Base-by-base conservation (phyloP, 441 rosid species). In the Gossypium laxum region DNA sequence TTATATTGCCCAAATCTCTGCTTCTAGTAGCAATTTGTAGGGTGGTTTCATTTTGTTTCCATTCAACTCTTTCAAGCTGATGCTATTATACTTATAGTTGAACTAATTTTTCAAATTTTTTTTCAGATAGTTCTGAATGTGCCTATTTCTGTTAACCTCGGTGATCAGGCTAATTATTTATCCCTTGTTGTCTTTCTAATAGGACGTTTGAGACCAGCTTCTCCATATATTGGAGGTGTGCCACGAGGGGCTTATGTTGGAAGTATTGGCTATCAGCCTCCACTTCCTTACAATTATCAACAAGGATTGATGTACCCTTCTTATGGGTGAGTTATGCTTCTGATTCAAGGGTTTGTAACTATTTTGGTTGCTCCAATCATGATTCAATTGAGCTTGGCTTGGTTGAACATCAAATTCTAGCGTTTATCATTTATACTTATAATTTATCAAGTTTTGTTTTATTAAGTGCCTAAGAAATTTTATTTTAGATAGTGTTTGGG, bases 291-390 rank as follows among this genome's bases (percentile, higher is more conserved):
- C 79, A 75, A 73, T 86, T 90, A 90, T 78, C 97, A 90, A 41
- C 96, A 90, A 76, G 96, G 92, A 77, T 48, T 90, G 76, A 73
- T 84, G 81, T 88, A 88, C 73, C 95, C 96, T 82, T 78, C 88
- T 60, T 90, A 90, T 76, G 96, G 97, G 98, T 91, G 76, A 88
- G 94, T 83, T 73, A 63, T 30, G 56, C 72, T 69, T 56, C 59
- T 30, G 51, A 21, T 3, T 14, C 24, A 48, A 12, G 43, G 63
- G 22, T 18, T 61, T 52, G 28, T 63, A 22, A 58, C 11, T 7
- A 7, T 32, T 10, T 43, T 7, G 55, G 48, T 19, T 69, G 3
- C 65, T 43, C 10, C 18, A 77, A 58, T 48, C 19, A 43, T 24
- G 64, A 18, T 32, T 59, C 19, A 8, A 8, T 2, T 63, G 66